Evolutionary conservation across 1,284 basidiomycete genomes (phyloP), one percentile per base, ranked within the genome.

Genomic region (Vanrija sp.): DNA sequence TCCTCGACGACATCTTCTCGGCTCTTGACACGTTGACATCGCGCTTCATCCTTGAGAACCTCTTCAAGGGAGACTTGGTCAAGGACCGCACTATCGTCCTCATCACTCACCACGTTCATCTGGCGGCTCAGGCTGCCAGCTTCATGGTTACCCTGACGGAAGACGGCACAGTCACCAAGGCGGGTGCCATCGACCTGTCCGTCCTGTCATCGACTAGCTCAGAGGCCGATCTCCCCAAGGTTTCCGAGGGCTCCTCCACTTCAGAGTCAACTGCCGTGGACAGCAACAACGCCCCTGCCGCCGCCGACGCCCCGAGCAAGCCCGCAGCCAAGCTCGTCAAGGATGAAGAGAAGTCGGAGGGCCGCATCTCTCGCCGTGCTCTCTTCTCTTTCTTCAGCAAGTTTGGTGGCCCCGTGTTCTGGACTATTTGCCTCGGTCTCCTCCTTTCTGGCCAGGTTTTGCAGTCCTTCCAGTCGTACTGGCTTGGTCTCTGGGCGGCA

Each of bases 41-140:
- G 0, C 83, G 83, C 61, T 89, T 83, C 83, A 85, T 91, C 55
- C 83, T 90, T 12, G 83, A 89, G 18, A 83, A 88, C 50, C 86
- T 87, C 63, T 83, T 91, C 72, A 73, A 76, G 43, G 86, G 88
- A 5, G 83, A 86, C 58, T 77, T 91, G 7, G 75, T 91, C 39
- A 77, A 80, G 43, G 85, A 82, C 5, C 80, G 88, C 45, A 91
- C 88, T 0, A 77, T 90, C 40, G 72, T 91, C 21, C 78, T 91
- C 78, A 81, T 73, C 65, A 88, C 87, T 0, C 87, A 89, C 72
- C 87, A 89, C 64, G 80, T 87, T 25, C 82, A 83, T 3, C 80
- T 89, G 68, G 80, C 80, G n/a, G 80, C 80, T 21, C 82, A 85
- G 3, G 77, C 87, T 25, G 84, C 86, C 12, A 80, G 83, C 45